phyloP scores from a whole-genome alignment of 768 basidiomycete species.

The Collybia mongolica region DNA sequence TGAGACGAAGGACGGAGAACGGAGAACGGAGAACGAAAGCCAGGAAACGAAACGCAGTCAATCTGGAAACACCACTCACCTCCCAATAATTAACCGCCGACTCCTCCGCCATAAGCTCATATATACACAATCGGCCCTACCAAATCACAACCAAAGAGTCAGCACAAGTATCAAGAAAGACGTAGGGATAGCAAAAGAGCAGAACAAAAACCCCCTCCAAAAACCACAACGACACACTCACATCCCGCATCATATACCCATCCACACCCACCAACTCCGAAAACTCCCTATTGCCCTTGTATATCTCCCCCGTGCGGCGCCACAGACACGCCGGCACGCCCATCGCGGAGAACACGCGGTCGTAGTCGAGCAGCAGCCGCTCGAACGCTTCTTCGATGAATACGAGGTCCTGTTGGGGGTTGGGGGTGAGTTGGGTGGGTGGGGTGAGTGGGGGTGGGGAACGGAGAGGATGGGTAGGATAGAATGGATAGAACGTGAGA shows the following conservation, averaged over 20 bases:
- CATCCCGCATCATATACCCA: conserved; percentile 85
- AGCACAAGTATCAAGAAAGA: too few relatives aligned
- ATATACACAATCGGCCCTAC: conserved; percentile 92
- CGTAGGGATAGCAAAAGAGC: too few relatives aligned
- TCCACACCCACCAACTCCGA: conserved; percentile 87
- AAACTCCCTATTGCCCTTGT: conserved; percentile 97
- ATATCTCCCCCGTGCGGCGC: conserved; percentile 97
- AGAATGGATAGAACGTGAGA: conserved; percentile 2
- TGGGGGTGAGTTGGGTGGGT: background rate
- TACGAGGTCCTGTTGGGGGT: conserved; percentile 69
- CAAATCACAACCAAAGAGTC: too few relatives aligned
- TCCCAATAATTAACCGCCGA: conserved; percentile 98
- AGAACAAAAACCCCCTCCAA: background rate
- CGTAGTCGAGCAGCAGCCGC: conserved; percentile 91
- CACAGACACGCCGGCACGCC: conserved; percentile 96
- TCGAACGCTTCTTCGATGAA: conserved; percentile 99
- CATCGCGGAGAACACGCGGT: conserved; percentile 93
- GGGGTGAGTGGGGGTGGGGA: background rate
- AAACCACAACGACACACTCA: conserved; percentile 34
- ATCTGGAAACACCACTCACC: conserved; percentile 43
- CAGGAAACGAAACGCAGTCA: background rate
- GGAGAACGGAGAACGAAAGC: background rate
- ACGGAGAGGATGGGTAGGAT: background rate
- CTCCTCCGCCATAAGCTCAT: conserved; percentile 98
- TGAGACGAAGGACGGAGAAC: background rate